A percentile compares a stretch with the other conserved stretches of the same genome.
Evolutionary conservation across 345 rosid genomes (phyloP).

Genomic region (Atalantia buxifolia): DNA sequence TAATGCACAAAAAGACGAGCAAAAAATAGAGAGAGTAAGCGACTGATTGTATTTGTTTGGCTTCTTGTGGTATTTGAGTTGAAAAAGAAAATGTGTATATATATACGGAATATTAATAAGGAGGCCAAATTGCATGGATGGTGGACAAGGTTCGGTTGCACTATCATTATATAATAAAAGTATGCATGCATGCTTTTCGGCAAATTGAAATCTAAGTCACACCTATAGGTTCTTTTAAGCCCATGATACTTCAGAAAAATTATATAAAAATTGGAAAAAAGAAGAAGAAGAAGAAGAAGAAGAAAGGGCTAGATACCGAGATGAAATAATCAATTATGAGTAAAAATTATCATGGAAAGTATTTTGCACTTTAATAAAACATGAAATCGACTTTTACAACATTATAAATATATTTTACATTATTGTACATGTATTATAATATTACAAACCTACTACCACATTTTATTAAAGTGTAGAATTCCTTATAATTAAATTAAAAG

Average conservation of each 20-base stretch:
- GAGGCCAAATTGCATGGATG: slow-evolving; percentile 7
- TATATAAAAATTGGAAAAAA: background rate
- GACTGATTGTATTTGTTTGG: background rate
- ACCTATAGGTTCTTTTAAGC: background rate
- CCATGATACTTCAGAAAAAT: background rate
- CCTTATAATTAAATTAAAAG: no score
- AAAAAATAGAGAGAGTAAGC: no score
- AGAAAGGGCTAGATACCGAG: background rate
- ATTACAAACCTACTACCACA: no score
- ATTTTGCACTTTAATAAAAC: no score
- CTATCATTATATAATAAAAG: background rate
- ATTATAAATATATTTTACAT: no score
- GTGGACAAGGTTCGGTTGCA: background rate
- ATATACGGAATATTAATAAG: background rate
- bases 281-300: no score
- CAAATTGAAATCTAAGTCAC: background rate
- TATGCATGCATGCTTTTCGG: background rate
- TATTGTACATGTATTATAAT: no score
- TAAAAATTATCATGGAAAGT: no score
- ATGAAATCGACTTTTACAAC: no score
- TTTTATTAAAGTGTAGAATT: no score
- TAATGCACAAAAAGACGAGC: background rate
- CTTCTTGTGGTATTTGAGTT: background rate
- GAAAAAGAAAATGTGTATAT: no score
- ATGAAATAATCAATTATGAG: background rate